A percentile compares a stretch with the other conserved stretches of the same genome.
phyloP scores from a whole-genome alignment of 495 filamentous ascomycete species.

The Aspergillus baeticus region DNA sequence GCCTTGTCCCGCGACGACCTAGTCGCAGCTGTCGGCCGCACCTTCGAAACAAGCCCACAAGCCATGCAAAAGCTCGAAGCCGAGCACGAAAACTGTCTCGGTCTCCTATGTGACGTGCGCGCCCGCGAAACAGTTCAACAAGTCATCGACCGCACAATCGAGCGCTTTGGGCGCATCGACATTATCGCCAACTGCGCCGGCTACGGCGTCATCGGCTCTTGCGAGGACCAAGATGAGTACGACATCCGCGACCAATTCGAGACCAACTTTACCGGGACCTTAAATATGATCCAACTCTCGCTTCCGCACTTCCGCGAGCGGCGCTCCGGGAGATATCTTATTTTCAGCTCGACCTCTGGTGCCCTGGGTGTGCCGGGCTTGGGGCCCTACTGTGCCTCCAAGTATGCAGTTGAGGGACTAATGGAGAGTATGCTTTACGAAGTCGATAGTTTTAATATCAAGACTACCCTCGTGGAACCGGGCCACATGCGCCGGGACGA shows the following conservation, averaged over 20 bases:
- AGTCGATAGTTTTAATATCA: conserved; percentile 85
- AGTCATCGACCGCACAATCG: conserved; percentile 66
- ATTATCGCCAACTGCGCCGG: conserved; percentile 89
- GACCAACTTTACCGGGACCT: conserved; percentile 92
- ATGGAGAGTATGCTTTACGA: conserved; percentile 97
- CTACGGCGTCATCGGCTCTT: conserved; percentile 92
- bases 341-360: conserved; percentile 89
- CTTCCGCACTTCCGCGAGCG: conserved; percentile 83
- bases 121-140: conserved; percentile 72
- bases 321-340: conserved; percentile 76
- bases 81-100: conserved; percentile 62
- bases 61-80: conserved; percentile 60
- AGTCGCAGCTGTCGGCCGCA: conserved; percentile 84
- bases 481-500: conserved; percentile 83
- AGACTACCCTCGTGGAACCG: conserved; percentile 88
- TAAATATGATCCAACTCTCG: conserved; percentile 90
- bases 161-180: conserved; percentile 78
- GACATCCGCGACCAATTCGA: conserved; percentile 96
- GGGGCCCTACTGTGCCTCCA: conserved; percentile 92
- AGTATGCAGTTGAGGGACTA: conserved; percentile 92
- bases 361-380: conserved; percentile 88
- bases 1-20: conserved; percentile 79
- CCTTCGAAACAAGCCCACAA: conserved; percentile 73
- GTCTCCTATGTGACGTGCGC: conserved; percentile 85
- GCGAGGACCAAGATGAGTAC: conserved; percentile 94